phyloP scores from a whole-genome alignment of 306 rosid genomes.

The Medicago ruthenica region DNA sequence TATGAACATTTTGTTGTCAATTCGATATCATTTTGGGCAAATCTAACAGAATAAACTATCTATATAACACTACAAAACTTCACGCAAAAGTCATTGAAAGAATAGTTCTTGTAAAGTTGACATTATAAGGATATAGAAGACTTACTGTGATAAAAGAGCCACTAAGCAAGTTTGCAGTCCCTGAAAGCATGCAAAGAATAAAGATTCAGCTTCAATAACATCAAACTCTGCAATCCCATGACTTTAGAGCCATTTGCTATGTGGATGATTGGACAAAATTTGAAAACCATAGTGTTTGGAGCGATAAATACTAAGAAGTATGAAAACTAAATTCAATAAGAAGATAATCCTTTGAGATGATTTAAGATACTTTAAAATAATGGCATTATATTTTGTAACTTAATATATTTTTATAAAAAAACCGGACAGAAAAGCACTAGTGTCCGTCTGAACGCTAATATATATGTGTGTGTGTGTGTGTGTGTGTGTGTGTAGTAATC shows the following conservation, averaged over 20 bases:
- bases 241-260: background rate
- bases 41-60: slow-evolving; percentile 7
- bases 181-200: slow-evolving; percentile 55
- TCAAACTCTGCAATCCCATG: slow-evolving; percentile 15
- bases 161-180: slow-evolving; percentile 99
- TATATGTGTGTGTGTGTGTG: no score
- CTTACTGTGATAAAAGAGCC: slow-evolving; percentile 84
- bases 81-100: background rate
- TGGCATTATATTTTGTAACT: no score
- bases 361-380: background rate
- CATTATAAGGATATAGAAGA: slow-evolving; percentile 15
- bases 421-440: no score
- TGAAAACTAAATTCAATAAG: background rate
- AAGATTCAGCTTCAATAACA: slow-evolving; percentile 41
- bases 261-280: background rate
- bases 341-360: background rate
- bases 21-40: slow-evolving; percentile 36
- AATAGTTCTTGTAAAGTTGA: background rate
- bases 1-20: slow-evolving; percentile 59
- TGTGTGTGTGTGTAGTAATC: background rate
- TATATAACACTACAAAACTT: slow-evolving; percentile 8
- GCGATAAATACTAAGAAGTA: background rate
- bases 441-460: no score
- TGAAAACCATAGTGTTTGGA: background rate
- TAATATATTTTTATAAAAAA: no score